Percentiles rank a stretch among this genome's conserved stretches.
phyloP scores from a whole-genome alignment of 2,329 filamentous ascomycete species.

The Paracamarosporium sp. region DNA sequence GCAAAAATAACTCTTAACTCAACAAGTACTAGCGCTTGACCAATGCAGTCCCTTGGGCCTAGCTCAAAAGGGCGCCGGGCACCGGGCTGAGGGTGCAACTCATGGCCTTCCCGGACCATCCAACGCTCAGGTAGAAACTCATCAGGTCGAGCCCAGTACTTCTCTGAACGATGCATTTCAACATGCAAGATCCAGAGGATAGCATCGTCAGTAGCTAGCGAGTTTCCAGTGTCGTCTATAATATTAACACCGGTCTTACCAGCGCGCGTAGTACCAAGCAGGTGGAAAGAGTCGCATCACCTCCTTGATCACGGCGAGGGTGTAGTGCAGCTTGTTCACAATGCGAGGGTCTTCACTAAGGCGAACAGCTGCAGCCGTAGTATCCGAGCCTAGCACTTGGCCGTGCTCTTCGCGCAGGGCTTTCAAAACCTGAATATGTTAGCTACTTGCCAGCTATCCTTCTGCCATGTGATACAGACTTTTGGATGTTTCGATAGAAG shows the following conservation, averaged over 20 bases:
- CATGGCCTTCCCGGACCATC: neutral
- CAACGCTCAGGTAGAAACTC: conserved; percentile 27
- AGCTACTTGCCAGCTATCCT: neutral
- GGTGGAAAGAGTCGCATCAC: conserved; percentile 33
- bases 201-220: conserved; percentile 12
- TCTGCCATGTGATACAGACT: conserved; percentile 4
- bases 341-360: conserved; percentile 22
- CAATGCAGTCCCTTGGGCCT: conserved; percentile 46
- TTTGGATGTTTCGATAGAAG: conserved; percentile 28
- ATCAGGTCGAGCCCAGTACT: conserved; percentile 13
- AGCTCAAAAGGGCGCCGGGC: conserved; percentile 46
- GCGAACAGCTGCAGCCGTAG: conserved; percentile 4
- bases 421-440: neutral
- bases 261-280: conserved; percentile 32
- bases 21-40: conserved; percentile 44
- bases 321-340: conserved; percentile 33
- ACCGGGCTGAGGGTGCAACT: conserved; percentile 5
- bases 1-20: conserved; percentile 24
- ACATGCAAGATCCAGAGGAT: conserved; percentile 13
- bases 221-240: conserved; percentile 7
- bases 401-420: conserved; percentile 32
- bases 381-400: conserved; percentile 25
- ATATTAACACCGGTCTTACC: conserved; percentile 7
- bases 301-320: conserved; percentile 39
- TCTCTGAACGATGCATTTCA: conserved; percentile 16